phyloP scores from a whole-genome alignment of 2,329 filamentous ascomycete genomes.

The Scortechinia acanthostroma region DNA sequence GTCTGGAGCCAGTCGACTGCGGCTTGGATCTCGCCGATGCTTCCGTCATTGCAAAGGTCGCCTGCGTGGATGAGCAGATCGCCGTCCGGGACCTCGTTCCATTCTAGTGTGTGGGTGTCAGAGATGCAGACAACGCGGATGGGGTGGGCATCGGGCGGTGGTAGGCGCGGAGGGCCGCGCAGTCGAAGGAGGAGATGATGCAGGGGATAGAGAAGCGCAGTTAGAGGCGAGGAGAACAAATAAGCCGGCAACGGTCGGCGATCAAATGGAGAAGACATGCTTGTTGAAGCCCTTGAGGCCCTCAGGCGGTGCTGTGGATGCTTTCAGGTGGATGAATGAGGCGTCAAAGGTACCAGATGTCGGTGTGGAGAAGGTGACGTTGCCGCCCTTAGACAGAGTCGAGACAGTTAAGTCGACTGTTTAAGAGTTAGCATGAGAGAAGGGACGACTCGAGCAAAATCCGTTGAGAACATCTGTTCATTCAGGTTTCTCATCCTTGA shows the following conservation, averaged over 20 bases:
- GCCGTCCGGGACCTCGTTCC: slow-evolving; percentile 59
- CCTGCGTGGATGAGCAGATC: slow-evolving; percentile 87
- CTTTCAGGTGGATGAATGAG: too few species aligned
- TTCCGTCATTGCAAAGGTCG: slow-evolving; percentile 72
- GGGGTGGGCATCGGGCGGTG: slow-evolving; percentile 41
- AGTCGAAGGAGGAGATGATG: slow-evolving; percentile 62
- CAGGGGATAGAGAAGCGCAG: slow-evolving; percentile 50
- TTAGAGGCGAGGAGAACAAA: slow-evolving; percentile 62
- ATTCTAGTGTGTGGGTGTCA: slow-evolving; percentile 71
- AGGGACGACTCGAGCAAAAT: too few species aligned
- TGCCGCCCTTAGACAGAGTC: too few species aligned
- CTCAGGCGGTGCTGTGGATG: too few species aligned
- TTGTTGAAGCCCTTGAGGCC: too few species aligned
- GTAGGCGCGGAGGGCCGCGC: slow-evolving; percentile 56
- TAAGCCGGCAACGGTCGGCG: slow-evolving; percentile 41
- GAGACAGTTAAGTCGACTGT: too few species aligned
- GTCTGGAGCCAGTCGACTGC: slow-evolving; percentile 75
- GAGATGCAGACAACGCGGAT: slow-evolving; percentile 82
- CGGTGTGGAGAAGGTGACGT: too few species aligned
- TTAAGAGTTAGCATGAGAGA: too few species aligned
- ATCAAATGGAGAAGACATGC: slow-evolving; percentile 6
- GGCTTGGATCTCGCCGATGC: slow-evolving; percentile 66
- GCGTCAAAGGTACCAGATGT: too few species aligned
- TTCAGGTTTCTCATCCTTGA: too few species aligned
- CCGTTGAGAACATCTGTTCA: too few species aligned